Conservation (phyloP, 2,329 filamentous ascomycete genomes). For the Ophiocordyceps australis region DNA sequence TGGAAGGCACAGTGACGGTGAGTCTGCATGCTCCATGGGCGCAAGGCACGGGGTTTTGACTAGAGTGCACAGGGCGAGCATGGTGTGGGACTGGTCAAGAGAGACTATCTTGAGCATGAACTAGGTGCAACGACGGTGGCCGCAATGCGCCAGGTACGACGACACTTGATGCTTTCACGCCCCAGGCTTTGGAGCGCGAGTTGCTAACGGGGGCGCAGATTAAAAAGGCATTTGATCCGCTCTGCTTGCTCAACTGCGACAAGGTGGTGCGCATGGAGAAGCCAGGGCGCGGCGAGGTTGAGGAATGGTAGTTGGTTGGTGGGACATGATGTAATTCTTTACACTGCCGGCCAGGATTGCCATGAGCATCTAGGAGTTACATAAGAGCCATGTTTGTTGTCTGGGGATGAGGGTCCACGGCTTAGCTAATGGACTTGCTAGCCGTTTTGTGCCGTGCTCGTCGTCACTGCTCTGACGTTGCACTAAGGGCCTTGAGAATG, state of each 20-base stretch:
- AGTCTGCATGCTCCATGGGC: constrained; percentile 5
- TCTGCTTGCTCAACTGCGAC: constrained; percentile 51
- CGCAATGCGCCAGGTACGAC: constrained; percentile 63
- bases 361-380: no score
- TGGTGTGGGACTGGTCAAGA: constrained; percentile 68
- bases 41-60: constrained; percentile 2
- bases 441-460: no score
- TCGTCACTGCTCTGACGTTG: no score
- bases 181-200: background rate
- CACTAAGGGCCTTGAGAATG: no score
- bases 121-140: constrained; percentile 58
- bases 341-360: no score
- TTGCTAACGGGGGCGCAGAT: constrained; percentile 27
- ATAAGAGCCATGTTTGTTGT: no score
- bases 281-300: constrained; percentile 21
- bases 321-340: no score
- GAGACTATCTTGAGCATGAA: constrained; percentile 67
- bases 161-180: background rate
- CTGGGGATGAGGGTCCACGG: no score
- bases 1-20: constrained; percentile 68
- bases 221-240: constrained; percentile 64
- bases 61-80: constrained; percentile 45
- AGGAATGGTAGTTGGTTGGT: constrained; percentile 27
- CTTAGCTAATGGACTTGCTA: no score
- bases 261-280: constrained; percentile 46